A percentile compares a stretch with the other conserved stretches of the same genome.
Conservation (phyloP, 2,329 filamentous ascomycete species). For the Xylaria sp. region DNA sequence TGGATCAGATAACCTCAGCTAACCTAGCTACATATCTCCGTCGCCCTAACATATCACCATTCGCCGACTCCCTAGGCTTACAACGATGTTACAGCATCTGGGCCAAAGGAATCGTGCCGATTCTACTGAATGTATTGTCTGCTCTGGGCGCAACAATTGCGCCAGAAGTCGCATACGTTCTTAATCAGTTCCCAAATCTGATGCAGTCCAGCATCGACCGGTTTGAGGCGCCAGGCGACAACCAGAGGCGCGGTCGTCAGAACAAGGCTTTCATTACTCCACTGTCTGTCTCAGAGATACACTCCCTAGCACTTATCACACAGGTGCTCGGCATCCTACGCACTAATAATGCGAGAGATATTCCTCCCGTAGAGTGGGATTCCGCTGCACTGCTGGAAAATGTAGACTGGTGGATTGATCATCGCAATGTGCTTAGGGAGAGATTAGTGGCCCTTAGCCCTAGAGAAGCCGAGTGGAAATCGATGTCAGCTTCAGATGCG, state of each 20-base stretch:
- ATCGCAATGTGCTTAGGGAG: constrained; percentile 74
- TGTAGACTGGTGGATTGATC: constrained; percentile 81
- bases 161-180: constrained; percentile 83
- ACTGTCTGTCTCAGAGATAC: constrained; percentile 77
- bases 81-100: constrained; percentile 88
- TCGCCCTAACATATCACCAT: constrained; percentile 76
- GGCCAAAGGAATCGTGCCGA: constrained; percentile 85
- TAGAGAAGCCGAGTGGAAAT: constrained; percentile 74
- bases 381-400: constrained; percentile 77
- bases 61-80: constrained; percentile 74
- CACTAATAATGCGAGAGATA: constrained; percentile 73
- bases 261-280: constrained; percentile 71
- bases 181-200: constrained; percentile 88
- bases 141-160: constrained; percentile 84
- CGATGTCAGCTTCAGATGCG: constrained; percentile 47
- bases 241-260: constrained; percentile 63
- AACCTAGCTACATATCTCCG: constrained; percentile 83
- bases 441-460: constrained; percentile 77
- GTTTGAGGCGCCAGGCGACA: constrained; percentile 71
- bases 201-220: constrained; percentile 76
- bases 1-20: constrained; percentile 81
- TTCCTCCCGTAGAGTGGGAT: constrained; percentile 81
- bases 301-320: constrained; percentile 80
- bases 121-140: constrained; percentile 87
- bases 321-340: constrained; percentile 75